Evolutionary conservation across 2,329 filamentous ascomycete genomes (phyloP).

Genomic region (Colletotrichum acutatum): DNA sequence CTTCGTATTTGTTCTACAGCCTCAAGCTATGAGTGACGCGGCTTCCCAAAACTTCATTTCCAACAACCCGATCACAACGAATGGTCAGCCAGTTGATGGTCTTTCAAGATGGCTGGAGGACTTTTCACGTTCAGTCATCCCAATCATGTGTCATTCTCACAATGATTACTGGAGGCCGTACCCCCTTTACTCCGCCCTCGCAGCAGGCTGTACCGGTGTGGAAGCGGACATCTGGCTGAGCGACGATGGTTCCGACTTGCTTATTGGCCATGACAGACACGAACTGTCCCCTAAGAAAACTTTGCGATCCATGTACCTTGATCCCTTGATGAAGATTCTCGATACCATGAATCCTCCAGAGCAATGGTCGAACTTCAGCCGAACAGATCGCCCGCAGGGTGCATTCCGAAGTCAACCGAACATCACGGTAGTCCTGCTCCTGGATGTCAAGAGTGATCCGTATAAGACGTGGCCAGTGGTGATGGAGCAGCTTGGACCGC

Average conservation of each 20-base stretch:
- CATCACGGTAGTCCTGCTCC: conserved; percentile 69
- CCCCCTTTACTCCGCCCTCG: conserved; percentile 1
- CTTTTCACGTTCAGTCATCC: not conserved
- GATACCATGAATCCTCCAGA: conserved; percentile 55
- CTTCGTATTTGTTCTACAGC: conserved; percentile 2
- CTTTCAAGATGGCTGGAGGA: not conserved
- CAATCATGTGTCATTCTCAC: not conserved
- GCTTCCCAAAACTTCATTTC: not conserved
- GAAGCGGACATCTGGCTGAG: conserved; percentile 77
- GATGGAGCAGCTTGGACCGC: conserved; percentile 61
- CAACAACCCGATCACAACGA: not conserved
- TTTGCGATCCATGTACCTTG: conserved; percentile 69
- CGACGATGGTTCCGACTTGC: conserved; percentile 55
- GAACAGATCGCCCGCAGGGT: conserved; percentile 51
- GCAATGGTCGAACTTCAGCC: conserved; percentile 55
- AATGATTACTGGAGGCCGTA: conserved; percentile 7
- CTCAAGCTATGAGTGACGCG: not conserved
- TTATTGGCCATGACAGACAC: conserved; percentile 70
- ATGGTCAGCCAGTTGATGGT: conserved; percentile 8
- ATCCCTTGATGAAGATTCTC: conserved; percentile 70
- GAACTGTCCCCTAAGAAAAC: conserved; percentile 67
- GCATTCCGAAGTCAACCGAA: conserved; percentile 64
- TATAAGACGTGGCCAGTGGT: conserved; percentile 58
- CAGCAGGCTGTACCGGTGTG: conserved; percentile 44
- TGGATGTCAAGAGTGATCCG: conserved; percentile 75